These are phyloP conservation scores for Phymatotrichopsis omnivora DNA, from an alignment of 2,329 filamentous ascomycete genomes.

Conservation along the genomic window DNA sequence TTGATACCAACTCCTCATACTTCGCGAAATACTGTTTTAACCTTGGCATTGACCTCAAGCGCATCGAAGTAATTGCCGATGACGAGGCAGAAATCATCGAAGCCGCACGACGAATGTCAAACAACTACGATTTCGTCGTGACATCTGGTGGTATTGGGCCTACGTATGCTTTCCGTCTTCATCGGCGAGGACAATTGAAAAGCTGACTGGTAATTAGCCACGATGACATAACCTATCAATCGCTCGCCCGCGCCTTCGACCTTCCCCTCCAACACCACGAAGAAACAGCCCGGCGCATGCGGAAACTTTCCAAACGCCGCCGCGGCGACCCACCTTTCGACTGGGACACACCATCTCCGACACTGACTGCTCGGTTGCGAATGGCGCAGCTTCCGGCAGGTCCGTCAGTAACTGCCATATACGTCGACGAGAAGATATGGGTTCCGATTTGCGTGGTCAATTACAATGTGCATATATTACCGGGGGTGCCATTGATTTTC, in stretches of 20 bases:
- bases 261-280: slow-evolving; percentile 68
- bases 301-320: slow-evolving; percentile 62
- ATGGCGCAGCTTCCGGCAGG: slow-evolving; percentile 86
- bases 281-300: slow-evolving; percentile 72
- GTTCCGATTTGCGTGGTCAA: slow-evolving; percentile 84
- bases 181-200: background rate
- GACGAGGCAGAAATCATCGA: slow-evolving; percentile 86
- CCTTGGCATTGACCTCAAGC: slow-evolving; percentile 60
- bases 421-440: slow-evolving; percentile 74
- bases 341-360: slow-evolving; percentile 74
- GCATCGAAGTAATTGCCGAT: slow-evolving; percentile 87
- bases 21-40: slow-evolving; percentile 57
- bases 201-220: slow-evolving; percentile 47
- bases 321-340: slow-evolving; percentile 62
- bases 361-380: slow-evolving; percentile 68
- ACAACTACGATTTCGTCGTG: slow-evolving; percentile 84
- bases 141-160: slow-evolving; percentile 93
- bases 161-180: slow-evolving; percentile 50
- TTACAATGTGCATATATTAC: slow-evolving; percentile 85
- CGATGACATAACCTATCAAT: slow-evolving; percentile 94
- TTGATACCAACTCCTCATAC: slow-evolving; percentile 50
- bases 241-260: slow-evolving; percentile 80
- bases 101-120: slow-evolving; percentile 75
- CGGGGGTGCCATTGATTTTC: slow-evolving; percentile 79
- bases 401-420: slow-evolving; percentile 60